Evolutionary conservation across 1,139 yeast genomes (phyloP).

Genomic region (Petasospora rhodanensis): DNA sequence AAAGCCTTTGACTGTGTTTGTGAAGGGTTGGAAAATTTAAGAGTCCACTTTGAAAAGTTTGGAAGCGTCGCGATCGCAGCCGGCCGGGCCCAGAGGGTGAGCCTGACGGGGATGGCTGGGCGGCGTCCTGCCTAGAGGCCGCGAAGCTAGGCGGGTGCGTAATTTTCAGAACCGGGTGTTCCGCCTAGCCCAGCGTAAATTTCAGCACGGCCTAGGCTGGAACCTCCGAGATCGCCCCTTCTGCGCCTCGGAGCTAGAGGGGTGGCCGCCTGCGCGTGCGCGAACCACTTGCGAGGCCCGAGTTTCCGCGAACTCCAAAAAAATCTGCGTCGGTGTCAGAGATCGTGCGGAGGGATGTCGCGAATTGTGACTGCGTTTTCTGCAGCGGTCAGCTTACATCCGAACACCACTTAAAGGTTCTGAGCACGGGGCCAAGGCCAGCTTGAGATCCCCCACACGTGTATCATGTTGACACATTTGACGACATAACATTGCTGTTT

Average conservation of each 20-base stretch:
- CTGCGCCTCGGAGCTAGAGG: neutral
- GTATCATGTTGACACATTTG: too few species aligned
- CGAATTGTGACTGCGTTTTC: too few species aligned
- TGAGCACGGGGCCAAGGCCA: too few species aligned
- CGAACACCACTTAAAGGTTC: too few species aligned
- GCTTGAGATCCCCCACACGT: too few species aligned
- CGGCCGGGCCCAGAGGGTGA: too few species aligned
- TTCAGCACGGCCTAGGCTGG: constrained; percentile 5
- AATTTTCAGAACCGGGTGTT: constrained; percentile 6
- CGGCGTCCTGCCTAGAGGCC: neutral
- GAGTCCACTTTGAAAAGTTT: constrained; percentile 17
- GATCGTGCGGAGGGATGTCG: too few species aligned
- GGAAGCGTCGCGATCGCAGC: constrained; percentile 8
- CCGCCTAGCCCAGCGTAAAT: constrained; percentile 9
- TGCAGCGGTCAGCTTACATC: too few species aligned
- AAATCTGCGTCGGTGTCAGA: too few species aligned
- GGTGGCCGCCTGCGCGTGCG: constrained; percentile 4
- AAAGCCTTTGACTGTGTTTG: constrained; percentile 3
- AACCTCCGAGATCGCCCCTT: neutral
- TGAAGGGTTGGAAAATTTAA: constrained; percentile 15
- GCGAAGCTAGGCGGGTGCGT: constrained; percentile 10
- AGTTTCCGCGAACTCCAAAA: too few species aligned
- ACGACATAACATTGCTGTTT: too few species aligned
- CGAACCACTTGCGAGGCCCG: neutral
- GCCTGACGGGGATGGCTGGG: neutral